These are phyloP conservation scores for Clonostachys rhizophaga DNA, from an alignment of 2,329 filamentous ascomycete genomes.

Conservation along the genomic window DNA sequence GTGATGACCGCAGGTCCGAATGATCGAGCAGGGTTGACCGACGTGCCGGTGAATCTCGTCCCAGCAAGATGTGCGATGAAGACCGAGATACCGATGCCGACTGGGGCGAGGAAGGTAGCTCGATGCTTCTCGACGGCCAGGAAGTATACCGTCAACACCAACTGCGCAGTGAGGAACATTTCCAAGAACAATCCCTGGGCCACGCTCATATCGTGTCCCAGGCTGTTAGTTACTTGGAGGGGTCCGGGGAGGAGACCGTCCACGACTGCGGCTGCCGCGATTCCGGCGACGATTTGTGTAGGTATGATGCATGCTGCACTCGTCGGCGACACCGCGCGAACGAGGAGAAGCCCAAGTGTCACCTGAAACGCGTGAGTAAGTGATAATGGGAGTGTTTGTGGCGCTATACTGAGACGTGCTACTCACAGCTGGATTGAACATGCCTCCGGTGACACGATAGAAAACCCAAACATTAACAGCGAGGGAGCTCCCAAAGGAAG, in stretches of 20 bases:
- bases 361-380: conserved; percentile 19
- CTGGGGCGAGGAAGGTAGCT: conserved; percentile 61
- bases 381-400: no score
- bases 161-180: conserved; percentile 54
- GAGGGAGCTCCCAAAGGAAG: conserved; percentile 43
- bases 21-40: conserved; percentile 38
- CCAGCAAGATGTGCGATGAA: conserved; percentile 46
- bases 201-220: conserved; percentile 41
- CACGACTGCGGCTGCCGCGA: conserved; percentile 50
- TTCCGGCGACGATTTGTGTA: conserved; percentile 49
- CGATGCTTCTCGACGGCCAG: conserved; percentile 66
- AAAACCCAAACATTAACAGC: conserved; percentile 53
- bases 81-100: conserved; percentile 64
- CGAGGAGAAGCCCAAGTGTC: conserved; percentile 54
- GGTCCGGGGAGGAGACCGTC: conserved; percentile 48
- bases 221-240: conserved; percentile 44
- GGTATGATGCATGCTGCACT: conserved; percentile 45
- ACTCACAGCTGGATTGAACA: conserved; percentile 46
- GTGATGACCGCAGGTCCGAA: conserved; percentile 36
- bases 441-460: conserved; percentile 46
- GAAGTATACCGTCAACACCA: conserved; percentile 61
- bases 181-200: conserved; percentile 60
- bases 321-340: conserved; percentile 46
- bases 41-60: conserved; percentile 32
- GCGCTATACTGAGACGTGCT: background rate